Evolutionary conservation across 2,329 filamentous ascomycete species (phyloP).

Genomic region (Neopestalotiopsis sp.): DNA sequence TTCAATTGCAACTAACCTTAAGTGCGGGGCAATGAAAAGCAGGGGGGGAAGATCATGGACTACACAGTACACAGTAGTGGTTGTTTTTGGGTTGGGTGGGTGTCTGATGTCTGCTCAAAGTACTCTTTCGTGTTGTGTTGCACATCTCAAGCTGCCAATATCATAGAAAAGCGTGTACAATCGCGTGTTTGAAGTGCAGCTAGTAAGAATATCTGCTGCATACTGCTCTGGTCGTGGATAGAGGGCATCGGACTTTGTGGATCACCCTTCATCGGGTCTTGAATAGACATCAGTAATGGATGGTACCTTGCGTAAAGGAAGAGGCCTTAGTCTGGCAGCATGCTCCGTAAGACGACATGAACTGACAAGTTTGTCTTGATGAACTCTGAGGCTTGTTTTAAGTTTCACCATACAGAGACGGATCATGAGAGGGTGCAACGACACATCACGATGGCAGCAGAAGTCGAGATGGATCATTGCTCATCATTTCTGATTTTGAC

Average conservation of each 20-base stretch:
- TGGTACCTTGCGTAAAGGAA: not conserved
- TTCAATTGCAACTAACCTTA: not conserved
- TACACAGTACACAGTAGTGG: no score
- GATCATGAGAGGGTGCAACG: not conserved
- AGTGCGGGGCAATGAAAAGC: not conserved
- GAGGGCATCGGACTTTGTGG: not conserved
- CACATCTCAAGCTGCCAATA: not conserved
- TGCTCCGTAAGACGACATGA: not conserved
- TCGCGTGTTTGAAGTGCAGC: not conserved
- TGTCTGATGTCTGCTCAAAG: not conserved
- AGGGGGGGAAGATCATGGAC: not conserved
- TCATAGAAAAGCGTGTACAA: not conserved
- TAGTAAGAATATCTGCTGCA: not conserved
- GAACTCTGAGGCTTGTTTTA: conserved; percentile 1
- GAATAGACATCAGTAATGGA: not conserved
- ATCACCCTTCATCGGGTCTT: not conserved
- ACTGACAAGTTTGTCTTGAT: not conserved
- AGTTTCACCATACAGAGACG: not conserved
- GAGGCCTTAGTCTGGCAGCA: not conserved
- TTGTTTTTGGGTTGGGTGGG: not conserved
- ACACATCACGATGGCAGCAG: not conserved
- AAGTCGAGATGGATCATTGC: not conserved
- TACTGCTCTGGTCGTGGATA: not conserved
- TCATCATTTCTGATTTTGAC: not conserved
- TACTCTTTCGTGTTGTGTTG: not conserved